phyloP scores from a whole-genome alignment of 2,329 filamentous ascomycete genomes.

The Achaetomium macrosporum region DNA sequence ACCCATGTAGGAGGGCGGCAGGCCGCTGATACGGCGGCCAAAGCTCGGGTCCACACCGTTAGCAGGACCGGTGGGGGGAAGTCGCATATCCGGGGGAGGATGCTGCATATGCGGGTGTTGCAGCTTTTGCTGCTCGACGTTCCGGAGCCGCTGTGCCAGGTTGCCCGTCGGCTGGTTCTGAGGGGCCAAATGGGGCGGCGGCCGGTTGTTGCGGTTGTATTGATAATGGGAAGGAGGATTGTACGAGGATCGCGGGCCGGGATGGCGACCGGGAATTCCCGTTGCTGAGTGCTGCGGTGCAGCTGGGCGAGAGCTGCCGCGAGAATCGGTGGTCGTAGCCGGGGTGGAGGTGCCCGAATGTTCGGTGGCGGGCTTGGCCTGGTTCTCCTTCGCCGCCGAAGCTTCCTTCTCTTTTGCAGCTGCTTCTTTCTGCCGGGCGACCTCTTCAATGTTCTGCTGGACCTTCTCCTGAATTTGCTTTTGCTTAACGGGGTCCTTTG shows the following conservation, averaged over 20 bases:
- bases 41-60: constrained; percentile 48
- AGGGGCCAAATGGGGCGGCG: constrained; percentile 38
- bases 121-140: constrained; percentile 47
- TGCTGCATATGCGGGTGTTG: constrained; percentile 29
- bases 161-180: constrained; percentile 39
- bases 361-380: constrained; percentile 34
- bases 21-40: constrained; percentile 47
- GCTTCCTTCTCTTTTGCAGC: constrained; percentile 38
- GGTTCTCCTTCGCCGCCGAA: constrained; percentile 45
- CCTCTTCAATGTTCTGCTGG: constrained; percentile 64
- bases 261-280: constrained; percentile 38
- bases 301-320: constrained; percentile 28
- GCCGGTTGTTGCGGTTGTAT: constrained; percentile 44
- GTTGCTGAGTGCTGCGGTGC: constrained; percentile 30
- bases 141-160: constrained; percentile 46
- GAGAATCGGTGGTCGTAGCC: constrained; percentile 19
- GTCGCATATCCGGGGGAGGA: constrained; percentile 41
- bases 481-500: constrained; percentile 94
- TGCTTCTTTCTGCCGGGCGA: constrained; percentile 45
- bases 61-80: constrained; percentile 68
- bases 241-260: constrained; percentile 44
- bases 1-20: constrained; percentile 44
- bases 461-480: constrained; percentile 88
- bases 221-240: constrained; percentile 43
- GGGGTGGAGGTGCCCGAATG: constrained; percentile 18